Base-by-base conservation (phyloP, 768 basidiomycete species). In the Chalciporus sphaerocephalus region DNA sequence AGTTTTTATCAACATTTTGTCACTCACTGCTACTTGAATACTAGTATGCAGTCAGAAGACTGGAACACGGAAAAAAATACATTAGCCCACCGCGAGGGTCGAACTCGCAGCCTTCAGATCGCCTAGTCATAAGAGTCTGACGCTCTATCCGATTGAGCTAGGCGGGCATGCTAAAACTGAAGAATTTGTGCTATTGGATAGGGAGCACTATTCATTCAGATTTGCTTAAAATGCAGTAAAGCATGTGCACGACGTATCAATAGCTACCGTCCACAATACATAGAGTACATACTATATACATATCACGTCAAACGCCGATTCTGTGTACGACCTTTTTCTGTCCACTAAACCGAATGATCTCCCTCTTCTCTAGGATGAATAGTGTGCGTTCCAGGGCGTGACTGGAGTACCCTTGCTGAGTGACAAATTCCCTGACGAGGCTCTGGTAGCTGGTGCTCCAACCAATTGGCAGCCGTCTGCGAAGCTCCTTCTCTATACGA, bases 371-470 rank as follows among this genome's bases (percentile, higher is more conserved):
- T 71, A 99, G 60, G 39, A 98, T 76, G 59, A 82, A 96, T 51
- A 98, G 67, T 16, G 90, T 92, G 52, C 92, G 74, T 65, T 99
- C 96, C 17, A 98, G 75, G 17, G 94, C 89, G 66, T 93, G 92
- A 51, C 78, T 83, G 28, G 87, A 87, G 61, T 86, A 96, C 4
- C 92, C 90, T 63, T 97, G 92, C 55, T 91, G 85, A 9, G 81
- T 85, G 6, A 96, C 93, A 60, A 98, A 98, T 69, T 98, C 95
- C 50, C 85, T 80, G 27, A 93, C 79, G 37, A 99, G 74, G 56
- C 86, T 89, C 65, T 94, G 89, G 60, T 98, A 98, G 57, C 92
- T 94, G 48, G 94, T 97, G 52, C 85, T 92, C 92, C 94, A 97
- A 3, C 95, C 94, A 38, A 96, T 85, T 2, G 92, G 93, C 51